A percentile compares a stretch with the other conserved stretches of the same genome.
phyloP scores from a whole-genome alignment of 805 yeast genomes.

The Priceomyces carsonii region DNA sequence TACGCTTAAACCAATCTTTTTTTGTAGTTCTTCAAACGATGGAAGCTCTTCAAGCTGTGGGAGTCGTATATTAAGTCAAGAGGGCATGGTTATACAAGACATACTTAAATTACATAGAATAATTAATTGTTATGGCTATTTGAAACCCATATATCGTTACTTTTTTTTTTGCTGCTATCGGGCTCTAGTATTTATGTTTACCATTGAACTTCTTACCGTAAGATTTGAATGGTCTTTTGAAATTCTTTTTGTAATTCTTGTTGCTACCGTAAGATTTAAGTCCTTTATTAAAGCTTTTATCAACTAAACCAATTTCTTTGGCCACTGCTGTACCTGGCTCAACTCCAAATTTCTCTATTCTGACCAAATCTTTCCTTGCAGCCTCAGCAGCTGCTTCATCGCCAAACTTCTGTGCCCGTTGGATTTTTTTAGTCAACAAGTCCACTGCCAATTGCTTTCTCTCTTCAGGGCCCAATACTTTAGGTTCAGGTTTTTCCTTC shows the following conservation, averaged over 20 bases:
- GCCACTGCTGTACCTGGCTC: constrained; percentile 67
- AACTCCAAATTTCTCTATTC: constrained; percentile 85
- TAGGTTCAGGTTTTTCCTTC: constrained; percentile 35
- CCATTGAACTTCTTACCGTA: constrained; percentile 6
- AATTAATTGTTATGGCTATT: too few species aligned
- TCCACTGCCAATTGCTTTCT: constrained; percentile 68
- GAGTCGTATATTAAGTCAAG: too few species aligned
- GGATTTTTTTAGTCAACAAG: constrained; percentile 63
- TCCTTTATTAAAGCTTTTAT: constrained; percentile 29
- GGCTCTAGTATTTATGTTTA: neutral
- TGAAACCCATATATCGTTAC: too few species aligned
- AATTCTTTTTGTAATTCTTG: constrained; percentile 5
- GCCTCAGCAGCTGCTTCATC: constrained; percentile 54
- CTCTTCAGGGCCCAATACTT: constrained; percentile 62
- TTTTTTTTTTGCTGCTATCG: too few species aligned
- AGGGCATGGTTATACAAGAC: too few species aligned
- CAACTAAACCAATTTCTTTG: constrained; percentile 60
- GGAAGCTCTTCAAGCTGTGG: too few species aligned
- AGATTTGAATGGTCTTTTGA: constrained; percentile 7
- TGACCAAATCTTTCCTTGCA: constrained; percentile 60
- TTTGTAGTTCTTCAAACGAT: too few species aligned
- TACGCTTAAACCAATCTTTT: too few species aligned
- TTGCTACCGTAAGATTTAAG: constrained; percentile 10
- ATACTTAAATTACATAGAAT: too few species aligned
- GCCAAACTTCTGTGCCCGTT: constrained; percentile 79